These are phyloP conservation scores for Euphorbia corollata DNA, from an alignment of 441 rosid species.

Conservation along the genomic window DNA sequence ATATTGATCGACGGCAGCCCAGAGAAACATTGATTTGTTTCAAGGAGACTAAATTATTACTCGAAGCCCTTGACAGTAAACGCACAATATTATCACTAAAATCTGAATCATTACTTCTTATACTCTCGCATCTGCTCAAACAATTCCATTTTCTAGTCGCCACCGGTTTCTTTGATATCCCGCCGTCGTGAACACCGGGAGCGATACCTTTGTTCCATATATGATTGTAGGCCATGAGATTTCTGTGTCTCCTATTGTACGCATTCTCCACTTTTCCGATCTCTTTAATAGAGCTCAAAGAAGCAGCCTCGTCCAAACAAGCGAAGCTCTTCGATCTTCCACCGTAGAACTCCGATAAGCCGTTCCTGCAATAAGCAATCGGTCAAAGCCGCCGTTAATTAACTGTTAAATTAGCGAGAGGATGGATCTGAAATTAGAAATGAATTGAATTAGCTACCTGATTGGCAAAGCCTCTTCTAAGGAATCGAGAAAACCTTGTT, in stretches of 20 bases:
- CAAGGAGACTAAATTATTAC: no score
- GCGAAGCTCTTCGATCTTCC: constrained; percentile 77
- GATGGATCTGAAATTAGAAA: no score
- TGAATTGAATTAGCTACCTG: constrained; percentile 9
- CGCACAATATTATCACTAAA: constrained; percentile 9
- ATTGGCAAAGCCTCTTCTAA: constrained; percentile 58
- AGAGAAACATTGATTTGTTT: no score
- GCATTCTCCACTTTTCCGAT: constrained; percentile 65
- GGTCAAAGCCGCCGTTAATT: no score
- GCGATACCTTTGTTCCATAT: neutral
- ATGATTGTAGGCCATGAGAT: constrained; percentile 36
- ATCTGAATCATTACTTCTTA: constrained; percentile 33
- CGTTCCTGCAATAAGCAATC: constrained; percentile 20
- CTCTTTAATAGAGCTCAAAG: constrained; percentile 45
- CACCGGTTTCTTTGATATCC: constrained; percentile 39
- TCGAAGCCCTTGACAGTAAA: no score
- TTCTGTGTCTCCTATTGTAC: constrained; percentile 43
- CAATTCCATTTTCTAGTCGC: constrained; percentile 16
- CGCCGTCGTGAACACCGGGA: constrained; percentile 19
- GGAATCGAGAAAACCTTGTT: constrained; percentile 44
- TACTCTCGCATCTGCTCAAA: constrained; percentile 47
- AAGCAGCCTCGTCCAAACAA: constrained; percentile 36
- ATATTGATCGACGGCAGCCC: no score
- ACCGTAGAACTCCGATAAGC: constrained; percentile 59
- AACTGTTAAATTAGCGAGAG: no score